Percentiles rank a stretch among this genome's conserved stretches.
Conservation (phyloP, 73 alveolate species). For the Uronychia binucleata region DNA sequence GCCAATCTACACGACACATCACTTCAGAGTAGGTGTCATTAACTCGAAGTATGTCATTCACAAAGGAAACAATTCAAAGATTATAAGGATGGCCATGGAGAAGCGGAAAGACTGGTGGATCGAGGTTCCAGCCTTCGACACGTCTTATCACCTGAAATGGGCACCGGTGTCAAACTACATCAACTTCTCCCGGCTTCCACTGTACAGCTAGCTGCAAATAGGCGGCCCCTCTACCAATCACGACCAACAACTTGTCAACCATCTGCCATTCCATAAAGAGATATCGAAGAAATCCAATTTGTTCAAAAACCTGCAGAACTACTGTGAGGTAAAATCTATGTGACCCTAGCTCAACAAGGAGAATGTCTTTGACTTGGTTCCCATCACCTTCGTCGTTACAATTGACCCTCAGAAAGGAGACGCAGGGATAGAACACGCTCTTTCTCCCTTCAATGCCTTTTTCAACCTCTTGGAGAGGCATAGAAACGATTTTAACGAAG, state of each 20-base stretch:
- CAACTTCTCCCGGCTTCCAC: background rate
- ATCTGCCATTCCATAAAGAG: background rate
- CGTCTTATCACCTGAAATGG: background rate
- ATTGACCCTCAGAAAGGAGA: background rate
- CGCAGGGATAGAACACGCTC: background rate
- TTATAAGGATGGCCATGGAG: background rate
- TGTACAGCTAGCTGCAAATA: background rate
- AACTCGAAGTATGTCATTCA: background rate
- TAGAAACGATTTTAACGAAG: background rate
- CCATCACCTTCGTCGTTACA: background rate
- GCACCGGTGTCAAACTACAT: background rate
- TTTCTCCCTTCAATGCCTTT: background rate
- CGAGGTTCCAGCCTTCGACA: background rate
- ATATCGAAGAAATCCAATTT: background rate
- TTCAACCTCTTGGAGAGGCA: background rate
- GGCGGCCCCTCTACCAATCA: background rate
- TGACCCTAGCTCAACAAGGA: background rate
- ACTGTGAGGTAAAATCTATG: background rate
- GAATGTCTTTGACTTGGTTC: background rate
- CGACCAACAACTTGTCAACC: background rate
- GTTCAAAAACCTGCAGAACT: background rate
- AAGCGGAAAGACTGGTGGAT: background rate
- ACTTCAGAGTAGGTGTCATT: background rate
- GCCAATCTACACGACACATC: background rate
- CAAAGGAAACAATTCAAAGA: background rate